Conservation (phyloP, 331 rosid genomes). For the Acacia concinna region DNA sequence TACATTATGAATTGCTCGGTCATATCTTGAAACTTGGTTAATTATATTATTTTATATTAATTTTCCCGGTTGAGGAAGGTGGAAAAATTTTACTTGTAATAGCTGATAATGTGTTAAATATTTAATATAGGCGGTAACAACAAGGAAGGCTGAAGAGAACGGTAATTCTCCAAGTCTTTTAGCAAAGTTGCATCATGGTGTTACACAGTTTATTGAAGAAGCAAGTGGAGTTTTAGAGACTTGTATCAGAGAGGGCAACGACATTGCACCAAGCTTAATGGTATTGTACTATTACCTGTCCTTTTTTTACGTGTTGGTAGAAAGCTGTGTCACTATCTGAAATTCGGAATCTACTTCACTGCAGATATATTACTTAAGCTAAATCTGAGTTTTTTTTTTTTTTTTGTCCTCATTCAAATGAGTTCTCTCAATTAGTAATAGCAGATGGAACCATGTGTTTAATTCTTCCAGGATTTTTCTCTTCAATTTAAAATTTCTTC, state of each 20-base stretch:
- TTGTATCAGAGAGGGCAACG: conserved; percentile 41
- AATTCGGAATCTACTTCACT: neutral
- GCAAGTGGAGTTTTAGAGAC: conserved; percentile 39
- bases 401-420: neutral
- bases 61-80: neutral
- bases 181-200: conserved; percentile 77
- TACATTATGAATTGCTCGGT: neutral
- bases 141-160: conserved; percentile 75
- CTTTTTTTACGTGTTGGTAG: neutral
- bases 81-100: neutral
- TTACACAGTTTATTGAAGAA: conserved; percentile 61
- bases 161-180: conserved; percentile 63
- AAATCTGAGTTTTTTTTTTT: conserved; percentile 13
- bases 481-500: neutral
- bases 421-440: neutral
- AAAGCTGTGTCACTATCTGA: neutral
- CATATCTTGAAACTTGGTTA: conserved; percentile 4
- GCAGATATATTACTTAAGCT: neutral
- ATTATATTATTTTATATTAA: neutral
- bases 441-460: neutral
- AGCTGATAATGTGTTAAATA: conserved; percentile 24
- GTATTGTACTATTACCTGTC: conserved; percentile 39
- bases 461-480: neutral
- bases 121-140: conserved; percentile 64
- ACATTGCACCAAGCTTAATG: conserved; percentile 48